These are phyloP conservation scores for Pyrenochaeta sp. DNA, from an alignment of 2,329 filamentous ascomycete genomes.

Conservation along the genomic window DNA sequence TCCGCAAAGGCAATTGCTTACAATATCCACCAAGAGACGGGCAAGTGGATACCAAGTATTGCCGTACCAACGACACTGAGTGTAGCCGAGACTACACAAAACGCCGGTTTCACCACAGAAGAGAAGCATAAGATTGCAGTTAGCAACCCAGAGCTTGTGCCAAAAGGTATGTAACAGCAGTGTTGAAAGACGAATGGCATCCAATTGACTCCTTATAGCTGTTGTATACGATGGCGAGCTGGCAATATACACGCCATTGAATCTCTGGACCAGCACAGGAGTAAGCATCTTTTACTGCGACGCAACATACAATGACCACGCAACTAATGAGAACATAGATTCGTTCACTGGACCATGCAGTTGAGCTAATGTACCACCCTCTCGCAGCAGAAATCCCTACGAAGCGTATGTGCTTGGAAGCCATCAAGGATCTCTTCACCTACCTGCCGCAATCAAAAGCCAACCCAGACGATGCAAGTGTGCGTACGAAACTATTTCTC, in stretches of 20 bases:
- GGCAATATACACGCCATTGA: constrained; percentile 60
- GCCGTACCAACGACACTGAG: constrained; percentile 53
- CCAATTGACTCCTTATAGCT: constrained; percentile 42
- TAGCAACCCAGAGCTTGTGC: constrained; percentile 54
- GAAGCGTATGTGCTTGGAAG: constrained; percentile 56
- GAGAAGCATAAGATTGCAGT: constrained; percentile 62
- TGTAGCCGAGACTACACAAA: constrained; percentile 64
- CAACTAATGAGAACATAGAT: constrained; percentile 41
- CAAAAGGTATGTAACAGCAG: constrained; percentile 36
- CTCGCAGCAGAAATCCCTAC: constrained; percentile 60
- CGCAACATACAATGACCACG: neutral
- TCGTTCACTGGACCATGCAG: constrained; percentile 63
- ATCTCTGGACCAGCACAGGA: constrained; percentile 62
- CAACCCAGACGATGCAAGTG: constrained; percentile 57
- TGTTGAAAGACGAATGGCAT: neutral
- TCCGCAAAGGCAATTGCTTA: constrained; percentile 51
- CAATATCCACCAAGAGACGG: constrained; percentile 48
- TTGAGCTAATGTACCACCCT: constrained; percentile 64
- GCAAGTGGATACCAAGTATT: constrained; percentile 50
- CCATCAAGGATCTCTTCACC: constrained; percentile 61
- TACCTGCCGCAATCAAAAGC: constrained; percentile 60
- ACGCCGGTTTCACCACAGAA: constrained; percentile 61
- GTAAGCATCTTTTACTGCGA: constrained; percentile 23
- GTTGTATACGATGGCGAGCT: constrained; percentile 64
- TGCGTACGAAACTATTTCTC: constrained; percentile 61